Evolutionary conservation across 1,139 yeast genomes (phyloP).

Genomic region (Zhuliangozyma blackwelliae): DNA sequence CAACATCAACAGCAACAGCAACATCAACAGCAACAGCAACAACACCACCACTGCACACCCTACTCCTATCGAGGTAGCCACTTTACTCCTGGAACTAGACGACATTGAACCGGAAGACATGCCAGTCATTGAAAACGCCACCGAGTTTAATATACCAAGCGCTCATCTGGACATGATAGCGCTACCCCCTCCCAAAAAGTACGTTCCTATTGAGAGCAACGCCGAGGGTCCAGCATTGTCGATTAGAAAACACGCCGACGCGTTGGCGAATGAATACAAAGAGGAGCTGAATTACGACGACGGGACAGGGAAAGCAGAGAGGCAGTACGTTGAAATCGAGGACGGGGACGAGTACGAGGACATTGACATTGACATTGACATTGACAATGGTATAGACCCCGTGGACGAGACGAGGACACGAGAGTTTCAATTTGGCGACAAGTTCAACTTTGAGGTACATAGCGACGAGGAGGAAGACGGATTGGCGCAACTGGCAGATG

Average conservation of each 20-base stretch:
- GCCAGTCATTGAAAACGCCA: conserved; percentile 18
- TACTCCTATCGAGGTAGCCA: no score
- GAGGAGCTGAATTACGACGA: conserved; percentile 11
- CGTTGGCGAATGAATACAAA: conserved; percentile 8
- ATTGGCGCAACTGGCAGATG: background rate
- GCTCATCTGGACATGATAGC: background rate
- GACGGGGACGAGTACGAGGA: background rate
- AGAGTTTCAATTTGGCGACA: conserved; percentile 7
- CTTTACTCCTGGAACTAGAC: conserved; percentile 9
- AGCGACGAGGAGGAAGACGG: conserved; percentile 13
- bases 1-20: no score
- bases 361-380: no score
- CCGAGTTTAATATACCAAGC: conserved; percentile 9
- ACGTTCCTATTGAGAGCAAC: conserved; percentile 10
- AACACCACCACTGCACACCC: no score
- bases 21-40: no score
- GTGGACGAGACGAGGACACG: no score
- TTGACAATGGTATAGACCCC: conserved; percentile 16
- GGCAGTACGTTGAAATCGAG: background rate
- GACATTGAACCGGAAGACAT: conserved; percentile 16
- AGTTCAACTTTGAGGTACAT: conserved; percentile 13
- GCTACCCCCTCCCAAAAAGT: conserved; percentile 4
- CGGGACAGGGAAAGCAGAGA: conserved; percentile 8
- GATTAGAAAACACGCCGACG: conserved; percentile 6
- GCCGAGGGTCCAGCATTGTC: conserved; percentile 1